Evolutionary conservation across 2,329 filamentous ascomycete species (phyloP).

Genomic region (Ophiostoma tasmaniense): DNA sequence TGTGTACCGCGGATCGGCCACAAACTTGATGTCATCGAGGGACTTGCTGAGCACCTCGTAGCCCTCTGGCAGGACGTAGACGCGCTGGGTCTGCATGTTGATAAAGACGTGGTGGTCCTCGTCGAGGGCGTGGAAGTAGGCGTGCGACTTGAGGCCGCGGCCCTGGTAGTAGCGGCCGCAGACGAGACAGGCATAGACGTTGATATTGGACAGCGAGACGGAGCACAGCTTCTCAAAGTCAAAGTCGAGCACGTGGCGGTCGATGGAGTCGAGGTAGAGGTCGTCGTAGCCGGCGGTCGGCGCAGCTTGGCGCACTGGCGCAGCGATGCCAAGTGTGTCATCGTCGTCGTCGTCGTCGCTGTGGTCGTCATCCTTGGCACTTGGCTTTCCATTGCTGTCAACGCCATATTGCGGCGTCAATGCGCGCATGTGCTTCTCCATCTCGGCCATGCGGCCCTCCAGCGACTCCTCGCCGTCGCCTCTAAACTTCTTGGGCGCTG

Average conservation of each 20-base stretch:
- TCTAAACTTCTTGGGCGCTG: conserved; percentile 45
- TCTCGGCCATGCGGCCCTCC: conserved; percentile 1
- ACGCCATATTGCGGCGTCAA: not conserved
- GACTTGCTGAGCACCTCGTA: conserved; percentile 95
- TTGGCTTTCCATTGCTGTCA: conserved; percentile 9
- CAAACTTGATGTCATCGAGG: conserved; percentile 96
- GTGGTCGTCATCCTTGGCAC: conserved; percentile 28
- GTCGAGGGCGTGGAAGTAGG: conserved; percentile 95
- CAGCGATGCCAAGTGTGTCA: conserved; percentile 33
- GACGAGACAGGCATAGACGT: conserved; percentile 94
- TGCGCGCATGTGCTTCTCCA: conserved; percentile 15
- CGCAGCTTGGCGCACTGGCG: conserved; percentile 60
- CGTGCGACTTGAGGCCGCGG: conserved; percentile 84
- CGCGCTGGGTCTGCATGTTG: conserved; percentile 88
- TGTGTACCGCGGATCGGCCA: conserved; percentile 81
- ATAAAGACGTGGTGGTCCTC: conserved; percentile 96
- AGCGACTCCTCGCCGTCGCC: conserved; percentile 19
- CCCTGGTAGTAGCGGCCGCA: conserved; percentile 98
- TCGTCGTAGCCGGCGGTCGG: conserved; percentile 87
- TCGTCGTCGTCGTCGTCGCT: conserved; percentile 33
- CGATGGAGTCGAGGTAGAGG: conserved; percentile 94
- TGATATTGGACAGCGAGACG: conserved; percentile 92
- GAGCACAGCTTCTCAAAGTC: conserved; percentile 99
- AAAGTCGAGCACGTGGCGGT: conserved; percentile 87
- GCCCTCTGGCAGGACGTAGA: conserved; percentile 88